A percentile compares a stretch with the other conserved stretches of the same genome.
Conservation (phyloP, 2,329 filamentous ascomycete genomes). For the Curvularia spicifera region DNA sequence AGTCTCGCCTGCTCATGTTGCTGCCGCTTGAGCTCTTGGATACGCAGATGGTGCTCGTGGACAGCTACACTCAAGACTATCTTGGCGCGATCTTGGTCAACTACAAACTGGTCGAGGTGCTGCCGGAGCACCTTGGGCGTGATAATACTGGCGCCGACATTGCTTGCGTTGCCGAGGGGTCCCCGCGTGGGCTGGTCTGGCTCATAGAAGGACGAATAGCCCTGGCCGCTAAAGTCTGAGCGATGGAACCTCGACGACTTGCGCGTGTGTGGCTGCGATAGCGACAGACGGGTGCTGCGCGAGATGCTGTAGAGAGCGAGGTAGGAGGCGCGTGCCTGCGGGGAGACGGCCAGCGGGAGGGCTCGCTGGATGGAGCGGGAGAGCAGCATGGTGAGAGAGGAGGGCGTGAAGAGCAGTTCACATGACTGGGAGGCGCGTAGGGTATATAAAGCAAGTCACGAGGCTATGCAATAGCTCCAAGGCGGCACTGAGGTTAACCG, state of each 20-base stretch:
- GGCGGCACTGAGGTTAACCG: constrained; percentile 12
- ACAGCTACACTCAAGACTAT: constrained; percentile 91
- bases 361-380: constrained; percentile 31
- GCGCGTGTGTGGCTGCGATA: constrained; percentile 33
- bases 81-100: constrained; percentile 93
- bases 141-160: constrained; percentile 63
- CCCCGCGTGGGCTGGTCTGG: constrained; percentile 66
- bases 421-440: constrained; percentile 3
- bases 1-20: constrained; percentile 80
- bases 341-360: constrained; percentile 42
- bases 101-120: constrained; percentile 93
- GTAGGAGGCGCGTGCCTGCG: constrained; percentile 52
- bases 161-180: constrained; percentile 65
- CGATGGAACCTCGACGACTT: constrained; percentile 59
- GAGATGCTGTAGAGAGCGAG: constrained; percentile 42
- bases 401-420: background rate
- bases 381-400: constrained; percentile 29
- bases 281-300: constrained; percentile 21
- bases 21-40: constrained; percentile 75
- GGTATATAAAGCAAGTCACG: constrained; percentile 14
- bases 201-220: constrained; percentile 69
- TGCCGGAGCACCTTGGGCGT: constrained; percentile 77
- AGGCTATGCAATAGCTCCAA: constrained; percentile 10
- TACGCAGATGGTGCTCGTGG: constrained; percentile 94
- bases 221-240: constrained; percentile 67